Evolutionary conservation across 176 grass and related monocot species (phyloP), one percentile per base, ranked within the genome.

Genomic region (Oryza meridionalis): DNA sequence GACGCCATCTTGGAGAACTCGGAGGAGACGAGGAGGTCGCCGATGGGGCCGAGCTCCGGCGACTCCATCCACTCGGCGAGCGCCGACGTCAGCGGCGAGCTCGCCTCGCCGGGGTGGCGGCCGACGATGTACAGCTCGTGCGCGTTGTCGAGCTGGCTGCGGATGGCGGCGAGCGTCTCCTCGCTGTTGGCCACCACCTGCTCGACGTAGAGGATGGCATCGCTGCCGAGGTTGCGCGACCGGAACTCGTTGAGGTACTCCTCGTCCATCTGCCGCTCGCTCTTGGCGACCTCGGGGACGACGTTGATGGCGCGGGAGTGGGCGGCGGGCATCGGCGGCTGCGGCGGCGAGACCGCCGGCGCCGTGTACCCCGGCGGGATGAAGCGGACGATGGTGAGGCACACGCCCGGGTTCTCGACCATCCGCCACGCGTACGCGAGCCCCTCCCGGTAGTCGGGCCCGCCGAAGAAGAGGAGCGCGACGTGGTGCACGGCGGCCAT

Each of bases 401-500:
- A 88, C 32, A 97, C 69, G n/a, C 83, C 80, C 4, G 89, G 92
- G 50, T 90, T 78, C 63, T 94, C 90, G 16, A 93, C 80, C 86
- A 97, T 84, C 5, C 92, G 87, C 68, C 87, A 72, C 68, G 87
- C 91, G 84, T 88, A 92, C 12, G 89, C 82, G 17, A 94, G 89
- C 19, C 85, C 89, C 69, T 97, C 94, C 3, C 94, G 92, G 80
- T 97, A 90, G 84, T 97, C 91, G 53, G 92, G 90, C 12, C 89
- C 92, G 66, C 90, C 92, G 77, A 94, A 94, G 87, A 92, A 94
- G 79, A 92, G 93, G 21, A 94, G 72, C 24, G 94, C 91, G 0
- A 91, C 76, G 75, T 84, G 86, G 88, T 88, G 90, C 44, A 76
- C 69, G 25, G 2, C 45, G 16, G 77, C 68, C 77, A 84, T 31